Conservation (phyloP, 2,329 filamentous ascomycete genomes). For the Colletotrichum liriopes region DNA sequence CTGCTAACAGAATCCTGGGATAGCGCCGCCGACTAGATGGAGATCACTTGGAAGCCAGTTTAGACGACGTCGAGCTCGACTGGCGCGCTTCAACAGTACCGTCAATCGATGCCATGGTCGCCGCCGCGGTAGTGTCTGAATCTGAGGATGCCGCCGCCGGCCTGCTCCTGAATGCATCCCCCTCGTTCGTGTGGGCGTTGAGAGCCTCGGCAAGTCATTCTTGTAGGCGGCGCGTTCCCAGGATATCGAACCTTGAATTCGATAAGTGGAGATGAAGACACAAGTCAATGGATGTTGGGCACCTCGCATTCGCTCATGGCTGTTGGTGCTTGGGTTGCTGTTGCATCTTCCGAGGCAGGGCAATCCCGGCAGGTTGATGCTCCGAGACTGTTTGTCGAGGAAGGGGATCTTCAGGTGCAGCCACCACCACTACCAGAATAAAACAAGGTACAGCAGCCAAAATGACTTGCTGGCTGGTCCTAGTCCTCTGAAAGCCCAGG, state of each 20-base stretch:
- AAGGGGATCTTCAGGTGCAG: slow-evolving; percentile 18
- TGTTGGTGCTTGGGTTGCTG: neutral
- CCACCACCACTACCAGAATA: neutral
- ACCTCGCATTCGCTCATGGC: neutral
- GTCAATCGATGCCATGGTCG: neutral
- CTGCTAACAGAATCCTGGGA: slow-evolving; percentile 16
- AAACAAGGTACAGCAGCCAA: too few relatives aligned
- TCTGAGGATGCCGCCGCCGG: neutral
- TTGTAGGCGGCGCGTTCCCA: neutral
- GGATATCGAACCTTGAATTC: neutral
- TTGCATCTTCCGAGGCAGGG: slow-evolving; percentile 4
- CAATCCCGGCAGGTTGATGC: slow-evolving; percentile 3
- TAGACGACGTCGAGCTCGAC: slow-evolving; percentile 8
- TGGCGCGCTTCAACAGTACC: neutral
- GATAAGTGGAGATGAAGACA: neutral
- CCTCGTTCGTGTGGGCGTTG: neutral
- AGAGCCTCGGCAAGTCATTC: neutral
- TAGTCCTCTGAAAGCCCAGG: slow-evolving; percentile 10
- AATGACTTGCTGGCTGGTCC: neutral
- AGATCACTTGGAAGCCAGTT: slow-evolving; percentile 11
- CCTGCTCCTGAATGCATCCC: neutral
- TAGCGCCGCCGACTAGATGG: slow-evolving; percentile 7
- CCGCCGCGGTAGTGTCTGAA: neutral
- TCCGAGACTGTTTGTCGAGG: neutral
- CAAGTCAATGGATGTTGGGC: neutral